Base-by-base conservation (phyloP, 441 rosid species). In the Arabidopsis lyrata region DNA sequence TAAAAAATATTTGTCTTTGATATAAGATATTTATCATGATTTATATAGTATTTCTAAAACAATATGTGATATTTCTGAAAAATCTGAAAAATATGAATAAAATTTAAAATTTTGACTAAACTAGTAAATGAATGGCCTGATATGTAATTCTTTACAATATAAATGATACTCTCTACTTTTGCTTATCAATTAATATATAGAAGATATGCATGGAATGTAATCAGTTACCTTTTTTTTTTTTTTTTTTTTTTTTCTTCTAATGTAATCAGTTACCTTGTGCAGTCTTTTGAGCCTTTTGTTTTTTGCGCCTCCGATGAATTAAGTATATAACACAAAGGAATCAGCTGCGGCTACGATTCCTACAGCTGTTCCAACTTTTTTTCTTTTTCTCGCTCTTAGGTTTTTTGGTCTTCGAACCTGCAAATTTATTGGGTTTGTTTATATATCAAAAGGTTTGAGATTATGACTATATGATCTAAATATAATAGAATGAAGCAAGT, bases 211-310 rank as follows among this genome's bases (percentile, higher is more conserved):
- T 34, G 36, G 9, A 6, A 5, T 32, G 7, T 20, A 45, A 10
- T 59, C 59, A 32, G 10, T 59, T 53, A 72, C 76, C 75, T 61
- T 50, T n/a, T n/a, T n/a, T n/a, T n/a, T n/a, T n/a, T n/a, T n/a
- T n/a, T n/a, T n/a, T n/a, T n/a, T n/a, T n/a, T n/a, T n/a, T n/a
- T n/a, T n/a, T n/a, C n/a, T n/a, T n/a, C n/a, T n/a, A 6, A 5
- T 32, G 7, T 20, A 45, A 10, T 59, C 59, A 32, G 10, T 59
- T 53, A 72, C 76, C 75, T 61, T 50, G 52, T 50, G 22, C 61
- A 50, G 8, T 32, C 29, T 18, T 59, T 38, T 2, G 60, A 71
- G 62, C 61, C 15, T 29, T 61, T 71, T 72, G 9, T 53, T 24
- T 16, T 72, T 54, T 10, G 47, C n/a, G 63, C 38, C 20, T 42